phyloP scores from a whole-genome alignment of 192 early-diverging fungal genomes.

The Rhizophagus sp. region DNA sequence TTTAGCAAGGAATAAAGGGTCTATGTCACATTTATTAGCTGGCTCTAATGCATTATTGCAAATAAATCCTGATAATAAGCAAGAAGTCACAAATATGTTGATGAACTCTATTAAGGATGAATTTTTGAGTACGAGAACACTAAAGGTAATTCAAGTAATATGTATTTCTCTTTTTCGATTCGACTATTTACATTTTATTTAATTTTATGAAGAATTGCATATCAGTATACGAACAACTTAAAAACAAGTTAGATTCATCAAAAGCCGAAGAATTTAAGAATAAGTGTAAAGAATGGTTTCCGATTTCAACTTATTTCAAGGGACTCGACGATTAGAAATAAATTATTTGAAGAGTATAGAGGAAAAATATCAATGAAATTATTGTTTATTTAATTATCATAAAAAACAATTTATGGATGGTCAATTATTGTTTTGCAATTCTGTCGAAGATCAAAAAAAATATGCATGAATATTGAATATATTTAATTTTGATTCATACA shows the following conservation, averaged over 20 bases:
- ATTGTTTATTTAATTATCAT: not conserved
- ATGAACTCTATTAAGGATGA: constrained; percentile 7
- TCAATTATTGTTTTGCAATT: too few relatives aligned
- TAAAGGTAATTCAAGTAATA: constrained; percentile 8
- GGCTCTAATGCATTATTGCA: constrained; percentile 20
- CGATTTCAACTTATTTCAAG: constrained; percentile 17
- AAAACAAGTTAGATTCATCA: constrained; percentile 11
- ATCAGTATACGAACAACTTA: constrained; percentile 11
- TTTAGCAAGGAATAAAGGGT: constrained; percentile 22
- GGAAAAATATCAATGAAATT: not conserved
- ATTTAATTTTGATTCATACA: too few relatives aligned
- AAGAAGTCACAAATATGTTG: constrained; percentile 24
- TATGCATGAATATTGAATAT: too few relatives aligned
- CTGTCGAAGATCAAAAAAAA: too few relatives aligned
- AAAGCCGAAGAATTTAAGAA: constrained; percentile 24
- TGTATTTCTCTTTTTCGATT: not conserved
- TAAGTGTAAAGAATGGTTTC: constrained; percentile 31
- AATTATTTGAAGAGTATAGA: not conserved
- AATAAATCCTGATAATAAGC: constrained; percentile 18
- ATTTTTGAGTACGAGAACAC: constrained; percentile 20
- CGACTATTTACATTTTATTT: not conserved
- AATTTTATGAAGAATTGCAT: constrained; percentile 18
- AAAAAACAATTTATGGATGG: too few relatives aligned
- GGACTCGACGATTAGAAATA: not conserved
- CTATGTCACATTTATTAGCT: constrained; percentile 26